Conservation (phyloP, 2,329 filamentous ascomycete genomes). For the Furcasterigmium sp. region DNA sequence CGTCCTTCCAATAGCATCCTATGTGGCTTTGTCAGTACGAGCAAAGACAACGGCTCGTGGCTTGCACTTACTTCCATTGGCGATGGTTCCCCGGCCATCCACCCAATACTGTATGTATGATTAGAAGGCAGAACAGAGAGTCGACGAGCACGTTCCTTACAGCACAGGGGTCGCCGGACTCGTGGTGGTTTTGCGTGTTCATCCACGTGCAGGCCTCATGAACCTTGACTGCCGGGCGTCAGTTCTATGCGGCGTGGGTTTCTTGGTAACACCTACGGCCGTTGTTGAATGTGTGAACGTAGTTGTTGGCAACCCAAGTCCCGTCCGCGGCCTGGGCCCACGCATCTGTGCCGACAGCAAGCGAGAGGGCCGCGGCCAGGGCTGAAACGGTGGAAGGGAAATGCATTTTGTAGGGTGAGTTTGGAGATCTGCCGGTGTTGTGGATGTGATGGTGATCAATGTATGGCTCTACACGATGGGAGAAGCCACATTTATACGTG, state of each 20-base stretch:
- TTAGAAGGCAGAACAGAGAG: not conserved
- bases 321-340: constrained; percentile 2
- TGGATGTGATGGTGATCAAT: not conserved
- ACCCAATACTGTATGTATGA: not conserved
- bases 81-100: not conserved
- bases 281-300: constrained; percentile 1
- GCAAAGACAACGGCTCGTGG: not conserved
- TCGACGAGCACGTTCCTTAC: not conserved
- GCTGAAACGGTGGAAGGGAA: not conserved
- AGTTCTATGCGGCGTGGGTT: not conserved
- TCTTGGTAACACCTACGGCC: not conserved
- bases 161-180: not conserved
- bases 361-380: not conserved
- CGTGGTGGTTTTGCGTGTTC: constrained; percentile 2
- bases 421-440: not conserved
- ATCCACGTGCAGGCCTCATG: constrained; percentile 2
- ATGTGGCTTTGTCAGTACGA: not conserved
- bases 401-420: not conserved
- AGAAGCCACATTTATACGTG: not conserved
- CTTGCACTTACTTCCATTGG: not conserved
- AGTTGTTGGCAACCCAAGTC: constrained; percentile 1
- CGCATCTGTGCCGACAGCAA: constrained; percentile 1
- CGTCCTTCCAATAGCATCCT: constrained; percentile 1
- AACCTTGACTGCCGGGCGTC: not conserved
- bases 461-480: not conserved